A percentile compares a stretch with the other conserved stretches of the same genome.
Conservation (phyloP, 805 yeast genomes). For the Teunomyces cretensis region DNA sequence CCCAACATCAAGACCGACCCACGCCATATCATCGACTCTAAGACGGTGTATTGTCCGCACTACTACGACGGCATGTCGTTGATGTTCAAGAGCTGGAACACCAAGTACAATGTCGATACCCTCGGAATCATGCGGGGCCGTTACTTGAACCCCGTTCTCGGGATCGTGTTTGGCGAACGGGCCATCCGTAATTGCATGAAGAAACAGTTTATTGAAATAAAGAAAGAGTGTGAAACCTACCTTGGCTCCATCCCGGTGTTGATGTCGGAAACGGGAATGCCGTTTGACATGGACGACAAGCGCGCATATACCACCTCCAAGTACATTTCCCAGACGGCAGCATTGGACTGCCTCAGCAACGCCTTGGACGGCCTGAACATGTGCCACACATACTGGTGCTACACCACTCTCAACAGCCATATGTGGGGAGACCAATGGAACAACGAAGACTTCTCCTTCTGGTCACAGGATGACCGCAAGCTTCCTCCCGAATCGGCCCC, state of each 20-base stretch:
- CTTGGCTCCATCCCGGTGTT: constrained; percentile 75
- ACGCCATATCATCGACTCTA: constrained; percentile 52
- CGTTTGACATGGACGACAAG: constrained; percentile 89
- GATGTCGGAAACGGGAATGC: constrained; percentile 96
- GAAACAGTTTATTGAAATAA: constrained; percentile 66
- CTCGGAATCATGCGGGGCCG: constrained; percentile 80
- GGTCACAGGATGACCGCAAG: constrained; percentile 64
- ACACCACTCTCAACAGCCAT: constrained; percentile 70
- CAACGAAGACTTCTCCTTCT: constrained; percentile 88
- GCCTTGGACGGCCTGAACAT: constrained; percentile 76
- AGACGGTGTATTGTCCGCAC: constrained; percentile 80
- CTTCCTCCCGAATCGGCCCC: constrained; percentile 4
- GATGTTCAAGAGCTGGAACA: constrained; percentile 89
- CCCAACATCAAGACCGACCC: constrained; percentile 57
- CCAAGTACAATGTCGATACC: constrained; percentile 80
- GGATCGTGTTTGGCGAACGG: constrained; percentile 78
- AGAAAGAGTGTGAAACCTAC: constrained; percentile 56
- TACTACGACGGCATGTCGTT: constrained; percentile 93
- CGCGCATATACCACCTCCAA: constrained; percentile 65
- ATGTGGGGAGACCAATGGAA: constrained; percentile 92
- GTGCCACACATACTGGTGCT: constrained; percentile 85
- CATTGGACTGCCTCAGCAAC: constrained; percentile 76
- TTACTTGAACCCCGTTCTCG: constrained; percentile 69
- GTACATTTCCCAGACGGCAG: constrained; percentile 72
- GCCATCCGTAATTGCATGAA: constrained; percentile 72